A percentile compares a stretch with the other conserved stretches of the same genome.
Evolutionary conservation across 345 rosid genomes (phyloP).

Genomic region (Syzygium jambos): DNA sequence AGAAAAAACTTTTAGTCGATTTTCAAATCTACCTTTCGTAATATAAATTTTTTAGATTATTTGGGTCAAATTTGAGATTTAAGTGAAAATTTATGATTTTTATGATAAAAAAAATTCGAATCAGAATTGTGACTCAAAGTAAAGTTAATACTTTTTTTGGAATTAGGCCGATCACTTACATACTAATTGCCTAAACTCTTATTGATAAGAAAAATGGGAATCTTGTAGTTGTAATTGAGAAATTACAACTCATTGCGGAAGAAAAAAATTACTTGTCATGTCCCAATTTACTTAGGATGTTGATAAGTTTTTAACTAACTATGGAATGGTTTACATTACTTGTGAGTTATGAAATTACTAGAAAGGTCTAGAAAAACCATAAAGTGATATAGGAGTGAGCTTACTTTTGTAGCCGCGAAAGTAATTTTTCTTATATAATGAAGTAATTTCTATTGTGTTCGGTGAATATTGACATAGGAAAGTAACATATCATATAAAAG

Average conservation of each 20-base stretch:
- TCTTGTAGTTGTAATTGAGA: not conserved
- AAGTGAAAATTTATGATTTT: too few relatives aligned
- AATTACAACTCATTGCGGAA: not conserved
- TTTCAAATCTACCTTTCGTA: too few relatives aligned
- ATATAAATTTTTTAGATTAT: too few relatives aligned
- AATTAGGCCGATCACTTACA: not conserved
- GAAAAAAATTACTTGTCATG: not conserved
- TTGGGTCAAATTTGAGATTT: too few relatives aligned
- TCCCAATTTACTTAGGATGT: not conserved
- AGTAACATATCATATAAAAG: not conserved
- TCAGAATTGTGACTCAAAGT: too few relatives aligned
- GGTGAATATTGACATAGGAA: not conserved
- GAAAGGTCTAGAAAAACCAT: not conserved
- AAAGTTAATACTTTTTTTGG: too few relatives aligned
- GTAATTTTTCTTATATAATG: fast-evolving
- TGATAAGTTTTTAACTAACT: not conserved
- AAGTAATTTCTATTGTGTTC: not conserved
- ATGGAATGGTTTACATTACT: fast-evolving
- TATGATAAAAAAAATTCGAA: too few relatives aligned
- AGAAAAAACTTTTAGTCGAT: too few relatives aligned
- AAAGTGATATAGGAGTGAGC: fast-evolving
- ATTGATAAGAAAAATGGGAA: not conserved
- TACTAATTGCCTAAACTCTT: not conserved
- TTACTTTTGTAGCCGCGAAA: fast-evolving
- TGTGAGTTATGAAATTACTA: not conserved